Evolutionary conservation across 495 filamentous ascomycete species (phyloP).

Genomic region (Aspergillus cristatus): DNA sequence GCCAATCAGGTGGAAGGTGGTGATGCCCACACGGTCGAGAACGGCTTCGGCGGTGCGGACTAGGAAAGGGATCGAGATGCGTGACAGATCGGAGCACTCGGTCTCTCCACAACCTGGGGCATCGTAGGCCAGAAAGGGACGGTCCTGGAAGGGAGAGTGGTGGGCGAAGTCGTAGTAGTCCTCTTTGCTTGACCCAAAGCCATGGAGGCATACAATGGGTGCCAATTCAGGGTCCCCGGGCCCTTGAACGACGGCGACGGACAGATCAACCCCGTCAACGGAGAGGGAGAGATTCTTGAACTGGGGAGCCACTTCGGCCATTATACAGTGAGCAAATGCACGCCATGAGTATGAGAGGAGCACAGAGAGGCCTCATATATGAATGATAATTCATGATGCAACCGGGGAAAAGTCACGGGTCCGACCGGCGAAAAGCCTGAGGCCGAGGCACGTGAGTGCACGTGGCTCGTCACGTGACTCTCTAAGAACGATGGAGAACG

Average conservation of each 20-base stretch:
- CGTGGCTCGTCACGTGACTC: too few species aligned
- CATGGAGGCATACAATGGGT: conserved; percentile 19
- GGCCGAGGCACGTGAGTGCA: too few species aligned
- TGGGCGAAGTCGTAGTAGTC: conserved; percentile 16
- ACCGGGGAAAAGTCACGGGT: too few species aligned
- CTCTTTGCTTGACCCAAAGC: conserved; percentile 26
- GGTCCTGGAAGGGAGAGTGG: conserved; percentile 10
- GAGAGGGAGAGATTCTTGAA: not conserved
- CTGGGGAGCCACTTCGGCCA: not conserved
- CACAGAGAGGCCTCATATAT: too few species aligned
- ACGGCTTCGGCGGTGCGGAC: conserved; percentile 15
- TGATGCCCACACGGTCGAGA: conserved; percentile 13
- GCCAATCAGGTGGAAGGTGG: conserved; percentile 17
- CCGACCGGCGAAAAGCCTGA: too few species aligned
- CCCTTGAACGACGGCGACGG: conserved; percentile 14
- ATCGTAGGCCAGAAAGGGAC: conserved; percentile 19
- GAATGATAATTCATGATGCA: too few species aligned
- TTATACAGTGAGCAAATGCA: too few species aligned
- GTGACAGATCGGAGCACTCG: conserved; percentile 10
- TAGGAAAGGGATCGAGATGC: conserved; percentile 20
- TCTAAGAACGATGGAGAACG: too few species aligned
- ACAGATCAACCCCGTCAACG: conserved; percentile 1
- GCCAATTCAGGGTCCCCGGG: conserved; percentile 4
- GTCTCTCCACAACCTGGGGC: conserved; percentile 20
- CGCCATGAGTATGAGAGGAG: too few species aligned